Percentiles rank a stretch among this genome's conserved stretches.
phyloP scores from a whole-genome alignment of 164 flowering plant species.

The Tetrastigma voinierianum region DNA sequence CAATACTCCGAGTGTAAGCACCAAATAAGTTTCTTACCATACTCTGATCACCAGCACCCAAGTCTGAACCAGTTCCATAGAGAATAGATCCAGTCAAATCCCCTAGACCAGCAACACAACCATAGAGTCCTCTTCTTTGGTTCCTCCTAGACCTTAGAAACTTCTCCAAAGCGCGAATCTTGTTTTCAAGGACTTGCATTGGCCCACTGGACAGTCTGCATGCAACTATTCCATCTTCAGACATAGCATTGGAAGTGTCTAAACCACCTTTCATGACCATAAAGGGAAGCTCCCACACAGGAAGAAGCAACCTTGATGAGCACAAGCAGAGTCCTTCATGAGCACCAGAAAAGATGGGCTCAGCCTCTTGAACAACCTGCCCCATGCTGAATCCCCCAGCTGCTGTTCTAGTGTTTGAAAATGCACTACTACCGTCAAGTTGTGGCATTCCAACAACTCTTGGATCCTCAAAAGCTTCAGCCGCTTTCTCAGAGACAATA shows the following conservation, averaged over 20 bases:
- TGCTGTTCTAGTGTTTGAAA: constrained; percentile 73
- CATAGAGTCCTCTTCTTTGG: constrained; percentile 94
- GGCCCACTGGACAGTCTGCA: constrained; percentile 80
- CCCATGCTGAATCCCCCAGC: constrained; percentile 97
- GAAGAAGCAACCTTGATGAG: constrained; percentile 83
- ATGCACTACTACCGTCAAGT: constrained; percentile 72
- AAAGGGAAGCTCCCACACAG: constrained; percentile 95
- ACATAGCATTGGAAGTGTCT: constrained; percentile 38
- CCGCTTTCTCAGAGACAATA: constrained; percentile 84
- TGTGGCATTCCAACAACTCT: constrained; percentile 94
- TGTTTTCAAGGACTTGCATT: constrained; percentile 88
- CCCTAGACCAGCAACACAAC: constrained; percentile 90
- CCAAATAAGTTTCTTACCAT: constrained; percentile 80
- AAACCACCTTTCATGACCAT: constrained; percentile 54
- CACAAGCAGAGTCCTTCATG: constrained; percentile 96
- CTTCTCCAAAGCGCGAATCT: constrained; percentile 84
- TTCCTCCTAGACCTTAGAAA: constrained; percentile 82
- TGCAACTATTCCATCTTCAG: constrained; percentile 55
- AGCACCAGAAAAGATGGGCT: constrained; percentile 97
- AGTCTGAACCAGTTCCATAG: constrained; percentile 61
- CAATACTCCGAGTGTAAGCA: constrained; percentile 54
- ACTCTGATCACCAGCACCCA: constrained; percentile 59
- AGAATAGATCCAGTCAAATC: constrained; percentile 87
- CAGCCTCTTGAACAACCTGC: constrained; percentile 98
- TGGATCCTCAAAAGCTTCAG: constrained; percentile 97